These are phyloP conservation scores for Gracilaria domingensis DNA, from an alignment of 23 red algal species.

Conservation along the genomic window DNA sequence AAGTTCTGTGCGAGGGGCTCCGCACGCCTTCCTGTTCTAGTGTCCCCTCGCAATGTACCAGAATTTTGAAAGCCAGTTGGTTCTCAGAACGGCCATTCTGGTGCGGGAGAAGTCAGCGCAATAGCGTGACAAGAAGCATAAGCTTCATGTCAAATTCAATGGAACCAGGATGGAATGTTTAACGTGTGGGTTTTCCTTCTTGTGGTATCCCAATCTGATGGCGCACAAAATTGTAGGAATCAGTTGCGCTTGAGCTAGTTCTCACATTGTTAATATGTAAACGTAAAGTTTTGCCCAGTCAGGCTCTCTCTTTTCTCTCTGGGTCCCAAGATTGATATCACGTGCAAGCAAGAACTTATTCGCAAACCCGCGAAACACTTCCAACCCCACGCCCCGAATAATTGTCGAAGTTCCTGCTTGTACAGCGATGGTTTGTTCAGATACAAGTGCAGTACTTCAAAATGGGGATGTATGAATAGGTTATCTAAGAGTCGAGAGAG, in stretches of 20 bases:
- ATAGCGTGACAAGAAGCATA: too few species aligned
- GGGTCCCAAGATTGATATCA: neutral
- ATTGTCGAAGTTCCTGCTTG: too few species aligned
- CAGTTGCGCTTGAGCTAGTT: neutral
- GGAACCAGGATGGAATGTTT: neutral
- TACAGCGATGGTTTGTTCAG: too few species aligned
- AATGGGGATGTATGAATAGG: too few species aligned
- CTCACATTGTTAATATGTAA: conserved; percentile 6
- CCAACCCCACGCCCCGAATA: too few species aligned
- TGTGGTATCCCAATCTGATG: neutral
- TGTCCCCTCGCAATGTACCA: neutral
- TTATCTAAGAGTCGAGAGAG: too few species aligned
- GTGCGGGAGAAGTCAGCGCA: too few species aligned
- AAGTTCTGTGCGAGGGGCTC: neutral
- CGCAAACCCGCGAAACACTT: neutral
- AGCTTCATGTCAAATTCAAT: neutral
- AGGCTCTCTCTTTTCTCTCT: neutral
- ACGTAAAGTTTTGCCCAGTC: neutral
- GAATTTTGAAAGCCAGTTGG: neutral
- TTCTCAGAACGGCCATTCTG: neutral
- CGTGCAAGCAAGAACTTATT: neutral
- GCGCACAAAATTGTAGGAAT: neutral
- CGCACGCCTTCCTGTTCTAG: neutral
- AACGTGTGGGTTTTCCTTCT: neutral
- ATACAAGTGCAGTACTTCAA: too few species aligned